phyloP scores from a whole-genome alignment of 1,284 basidiomycete species.

The Irpex lacteus region DNA sequence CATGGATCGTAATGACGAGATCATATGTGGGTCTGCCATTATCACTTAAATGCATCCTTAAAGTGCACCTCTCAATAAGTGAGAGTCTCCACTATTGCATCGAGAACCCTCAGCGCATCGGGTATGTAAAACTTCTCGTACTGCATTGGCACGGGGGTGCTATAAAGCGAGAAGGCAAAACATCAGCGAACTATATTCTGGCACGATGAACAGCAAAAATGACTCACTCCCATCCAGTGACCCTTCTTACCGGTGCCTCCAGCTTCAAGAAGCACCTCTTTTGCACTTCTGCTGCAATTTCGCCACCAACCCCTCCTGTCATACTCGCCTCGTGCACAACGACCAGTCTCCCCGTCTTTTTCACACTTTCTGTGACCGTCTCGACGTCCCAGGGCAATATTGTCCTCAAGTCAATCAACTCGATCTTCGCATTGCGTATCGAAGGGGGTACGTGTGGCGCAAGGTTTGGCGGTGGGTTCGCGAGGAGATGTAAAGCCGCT shows the following conservation, averaged over 20 bases:
- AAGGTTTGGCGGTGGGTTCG: slow-evolving; percentile 38
- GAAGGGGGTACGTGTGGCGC: slow-evolving; percentile 66
- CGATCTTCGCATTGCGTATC: slow-evolving; percentile 73
- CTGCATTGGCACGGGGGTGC: slow-evolving; percentile 77
- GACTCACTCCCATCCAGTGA: slow-evolving; percentile 93
- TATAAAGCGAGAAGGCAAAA: slow-evolving; percentile 26
- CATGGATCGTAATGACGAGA: too few species aligned
- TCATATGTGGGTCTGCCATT: too few species aligned
- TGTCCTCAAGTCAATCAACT: slow-evolving; percentile 89
- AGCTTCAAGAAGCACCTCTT: slow-evolving; percentile 84
- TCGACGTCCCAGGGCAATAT: slow-evolving; percentile 89
- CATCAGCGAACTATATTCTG: slow-evolving; percentile 14
- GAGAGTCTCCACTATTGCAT: slow-evolving; percentile 83
- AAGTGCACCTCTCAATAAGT: slow-evolving; percentile 48
- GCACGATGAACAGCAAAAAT: slow-evolving; percentile 1
- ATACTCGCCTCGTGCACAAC: slow-evolving; percentile 89
- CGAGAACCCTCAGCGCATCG: slow-evolving; percentile 79
- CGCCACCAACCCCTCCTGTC: slow-evolving; percentile 83
- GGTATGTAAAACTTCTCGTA: slow-evolving; percentile 93
- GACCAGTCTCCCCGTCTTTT: slow-evolving; percentile 80
- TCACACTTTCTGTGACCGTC: slow-evolving; percentile 78
- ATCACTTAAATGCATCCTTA: too few species aligned
- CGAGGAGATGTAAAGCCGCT: slow-evolving; percentile 74
- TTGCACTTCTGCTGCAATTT: slow-evolving; percentile 85
- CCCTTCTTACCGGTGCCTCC: slow-evolving; percentile 82